Percentiles rank a stretch among this genome's conserved stretches.
phyloP scores from a whole-genome alignment of 2,329 filamentous ascomycete species.

The Cryphonectria radicalis region DNA sequence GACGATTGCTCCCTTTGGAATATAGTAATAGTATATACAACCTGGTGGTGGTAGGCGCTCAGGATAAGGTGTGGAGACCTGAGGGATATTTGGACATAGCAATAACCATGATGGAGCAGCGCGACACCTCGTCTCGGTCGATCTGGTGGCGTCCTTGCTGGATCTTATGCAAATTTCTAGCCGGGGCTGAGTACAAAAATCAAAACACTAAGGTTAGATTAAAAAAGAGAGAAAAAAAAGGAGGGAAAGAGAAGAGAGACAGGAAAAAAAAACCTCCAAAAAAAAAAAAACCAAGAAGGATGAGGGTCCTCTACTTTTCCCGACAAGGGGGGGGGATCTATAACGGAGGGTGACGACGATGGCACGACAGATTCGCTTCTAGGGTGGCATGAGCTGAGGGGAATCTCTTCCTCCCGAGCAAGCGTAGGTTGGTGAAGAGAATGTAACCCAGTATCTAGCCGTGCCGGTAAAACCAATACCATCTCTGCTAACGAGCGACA shows the following conservation, averaged over 20 bases:
- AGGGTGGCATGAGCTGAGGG: not conserved
- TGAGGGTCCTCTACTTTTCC: not conserved
- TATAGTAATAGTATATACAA: slow-evolving; percentile 4
- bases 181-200: slow-evolving; percentile 18
- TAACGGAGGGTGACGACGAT: not conserved
- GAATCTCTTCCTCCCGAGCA: not conserved
- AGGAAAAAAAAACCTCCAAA: not conserved
- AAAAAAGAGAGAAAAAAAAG: not conserved
- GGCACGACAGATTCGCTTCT: not conserved
- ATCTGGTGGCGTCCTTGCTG: not conserved
- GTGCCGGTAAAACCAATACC: not conserved
- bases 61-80: slow-evolving; percentile 11
- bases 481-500: slow-evolving; percentile 14
- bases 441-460: slow-evolving; percentile 10
- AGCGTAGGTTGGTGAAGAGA: not conserved
- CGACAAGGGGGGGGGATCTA: not conserved
- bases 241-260: not conserved
- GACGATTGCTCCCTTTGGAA: not conserved
- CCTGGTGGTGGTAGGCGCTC: not conserved
- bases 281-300: not conserved
- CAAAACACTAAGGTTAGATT: not conserved
- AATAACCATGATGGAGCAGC: not conserved
- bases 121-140: slow-evolving; percentile 8
- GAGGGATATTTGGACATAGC: slow-evolving; percentile 25
- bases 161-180: slow-evolving; percentile 8